These are phyloP conservation scores for Penicillium flavigenum DNA, from an alignment of 495 filamentous ascomycete genomes.

Conservation along the genomic window DNA sequence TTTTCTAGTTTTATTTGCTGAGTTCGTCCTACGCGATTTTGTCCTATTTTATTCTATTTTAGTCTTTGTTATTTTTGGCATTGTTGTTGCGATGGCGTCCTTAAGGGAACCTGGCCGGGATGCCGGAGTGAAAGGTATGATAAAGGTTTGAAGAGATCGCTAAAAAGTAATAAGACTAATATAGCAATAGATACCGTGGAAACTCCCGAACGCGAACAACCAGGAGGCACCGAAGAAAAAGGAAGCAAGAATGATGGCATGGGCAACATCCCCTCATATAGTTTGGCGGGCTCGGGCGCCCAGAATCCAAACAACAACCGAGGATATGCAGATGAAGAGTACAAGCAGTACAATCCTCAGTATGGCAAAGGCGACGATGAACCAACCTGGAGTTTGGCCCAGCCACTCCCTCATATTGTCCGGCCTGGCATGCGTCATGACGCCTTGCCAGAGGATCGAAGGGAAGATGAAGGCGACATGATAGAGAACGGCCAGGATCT, in stretches of 20 bases:
- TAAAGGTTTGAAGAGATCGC: not conserved
- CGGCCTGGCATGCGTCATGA: constrained; percentile 19
- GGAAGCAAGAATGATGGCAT: constrained; percentile 16
- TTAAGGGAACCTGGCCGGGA: not conserved
- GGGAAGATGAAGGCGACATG: constrained; percentile 2
- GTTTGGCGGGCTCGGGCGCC: constrained; percentile 14
- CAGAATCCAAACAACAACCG: constrained; percentile 12
- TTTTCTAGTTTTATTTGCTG: not conserved
- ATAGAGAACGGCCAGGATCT: not conserved
- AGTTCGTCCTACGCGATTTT: no score
- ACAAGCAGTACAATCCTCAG: constrained; percentile 10
- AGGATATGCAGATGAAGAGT: constrained; percentile 2
- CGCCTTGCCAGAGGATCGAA: constrained; percentile 16
- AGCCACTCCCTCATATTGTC: constrained; percentile 16
- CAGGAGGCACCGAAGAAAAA: constrained; percentile 18
- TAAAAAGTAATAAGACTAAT: not conserved
- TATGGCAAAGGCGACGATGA: constrained; percentile 4
- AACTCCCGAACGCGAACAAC: constrained; percentile 11
- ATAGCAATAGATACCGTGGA: constrained; percentile 9
- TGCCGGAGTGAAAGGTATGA: constrained; percentile 6
- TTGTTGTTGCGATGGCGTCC: not conserved
- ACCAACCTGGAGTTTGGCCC: constrained; percentile 11
- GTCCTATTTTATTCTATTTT: no score
- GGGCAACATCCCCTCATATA: constrained; percentile 17
- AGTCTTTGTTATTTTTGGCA: not conserved